Evolutionary conservation across 2,329 filamentous ascomycete species (phyloP), one percentile per base, ranked within the genome.

Genomic region (Epichloe coenophiala): DNA sequence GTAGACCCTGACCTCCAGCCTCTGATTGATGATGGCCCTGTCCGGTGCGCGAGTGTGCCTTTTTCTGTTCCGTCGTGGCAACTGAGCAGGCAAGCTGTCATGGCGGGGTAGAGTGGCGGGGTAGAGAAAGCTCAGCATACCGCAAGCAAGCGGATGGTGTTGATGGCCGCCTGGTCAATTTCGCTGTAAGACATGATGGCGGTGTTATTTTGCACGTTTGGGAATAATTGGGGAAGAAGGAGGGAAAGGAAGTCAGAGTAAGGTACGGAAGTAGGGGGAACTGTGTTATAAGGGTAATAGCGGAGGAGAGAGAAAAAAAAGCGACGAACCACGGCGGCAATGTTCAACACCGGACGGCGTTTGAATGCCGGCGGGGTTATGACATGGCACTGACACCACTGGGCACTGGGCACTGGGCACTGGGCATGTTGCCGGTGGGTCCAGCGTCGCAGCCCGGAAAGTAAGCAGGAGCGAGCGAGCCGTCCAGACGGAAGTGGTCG

Each of bases 71-170:
- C 19, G 9, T 36, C n/a, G 37, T 3, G 38, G 37, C 41, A 46
- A 44, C 46, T 13, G 23, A 37, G 41, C 39, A 38, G 21, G 45
- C 46, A 33, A 46, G 21, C 23, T 19, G 31, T 56, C 61, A 62
- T 61, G 61, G 59, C 61, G 61, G 58, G 63, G 61, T 58, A 56
- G 53, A 43, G 42, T 23, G 44, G 23, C 17, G 33, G 58, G 59
- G 62, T 59, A 60, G 62, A 56, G 51, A 57, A 43, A 57, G 48
- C 49, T 50, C 47, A 55, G 84, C 89, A 72, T 84, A 97, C 93
- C 70, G 93, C 90, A 63, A 98, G 81, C 68, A 88, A 74, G 71
- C 93, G 88, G 77, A 98, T 97, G 71, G 91, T 95, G 84, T 97
- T 97, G 76, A 98, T 88, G 67, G 88, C 86, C 73, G 89, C 81